Evolutionary conservation across 2,329 filamentous ascomycete genomes (phyloP).

Genomic region (Monosporascus sp.): DNA sequence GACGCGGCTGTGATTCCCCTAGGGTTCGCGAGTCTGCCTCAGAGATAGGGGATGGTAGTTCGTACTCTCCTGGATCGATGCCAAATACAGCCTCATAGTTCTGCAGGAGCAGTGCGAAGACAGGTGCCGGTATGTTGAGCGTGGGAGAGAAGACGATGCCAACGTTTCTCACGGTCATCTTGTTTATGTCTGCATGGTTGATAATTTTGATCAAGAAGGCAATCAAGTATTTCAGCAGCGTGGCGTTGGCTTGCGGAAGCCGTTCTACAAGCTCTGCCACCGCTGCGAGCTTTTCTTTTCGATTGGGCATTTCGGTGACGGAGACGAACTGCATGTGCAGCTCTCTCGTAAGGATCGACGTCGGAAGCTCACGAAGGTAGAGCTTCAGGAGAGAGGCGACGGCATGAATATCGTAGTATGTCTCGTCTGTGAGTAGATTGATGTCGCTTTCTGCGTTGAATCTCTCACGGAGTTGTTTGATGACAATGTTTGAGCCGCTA

Average conservation of each 20-base stretch:
- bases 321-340: constrained; percentile 83
- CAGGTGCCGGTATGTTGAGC: constrained; percentile 88
- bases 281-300: constrained; percentile 68
- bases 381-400: constrained; percentile 91
- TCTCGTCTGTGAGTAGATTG: constrained; percentile 73
- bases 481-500: constrained; percentile 93
- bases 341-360: constrained; percentile 85
- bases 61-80: constrained; percentile 58
- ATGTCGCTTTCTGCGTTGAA: constrained; percentile 94
- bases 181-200: constrained; percentile 83
- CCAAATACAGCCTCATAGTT: constrained; percentile 86
- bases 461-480: constrained; percentile 82
- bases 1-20: constrained; percentile 29
- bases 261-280: constrained; percentile 74
- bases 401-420: constrained; percentile 92
- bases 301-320: constrained; percentile 72
- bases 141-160: constrained; percentile 98
- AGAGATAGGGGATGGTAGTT: constrained; percentile 42
- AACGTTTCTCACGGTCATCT: constrained; percentile 97
- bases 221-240: constrained; percentile 77
- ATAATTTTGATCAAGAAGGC: constrained; percentile 89
- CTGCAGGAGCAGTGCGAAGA: constrained; percentile 90
- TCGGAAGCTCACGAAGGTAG: constrained; percentile 87
- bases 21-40: constrained; percentile 28
- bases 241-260: constrained; percentile 74